These are phyloP conservation scores for Hypoxylon sp. DNA, from an alignment of 2,329 filamentous ascomycete species.

Conservation along the genomic window DNA sequence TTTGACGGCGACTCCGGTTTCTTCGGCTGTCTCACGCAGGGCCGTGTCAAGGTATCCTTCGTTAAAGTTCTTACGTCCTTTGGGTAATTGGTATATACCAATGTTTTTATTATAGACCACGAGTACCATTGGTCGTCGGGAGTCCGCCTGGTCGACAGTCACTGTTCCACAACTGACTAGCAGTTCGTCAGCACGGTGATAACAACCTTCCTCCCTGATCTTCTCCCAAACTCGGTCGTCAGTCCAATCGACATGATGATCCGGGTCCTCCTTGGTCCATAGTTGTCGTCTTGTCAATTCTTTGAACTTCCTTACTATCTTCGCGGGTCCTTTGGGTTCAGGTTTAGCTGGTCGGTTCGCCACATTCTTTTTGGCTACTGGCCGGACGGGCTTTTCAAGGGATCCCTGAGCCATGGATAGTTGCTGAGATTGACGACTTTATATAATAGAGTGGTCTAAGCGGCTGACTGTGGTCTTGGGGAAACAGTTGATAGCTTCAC, in stretches of 20 bases:
- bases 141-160: constrained; percentile 57
- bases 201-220: constrained; percentile 52
- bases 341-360: constrained; percentile 28
- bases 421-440: constrained; percentile 1
- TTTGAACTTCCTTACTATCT: constrained; percentile 42
- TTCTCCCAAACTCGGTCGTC: constrained; percentile 52
- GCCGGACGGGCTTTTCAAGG: constrained; percentile 37
- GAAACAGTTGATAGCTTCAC: constrained; percentile 10
- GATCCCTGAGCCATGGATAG: constrained; percentile 45
- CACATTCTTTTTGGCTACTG: constrained; percentile 36
- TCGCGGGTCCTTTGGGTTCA: constrained; percentile 33
- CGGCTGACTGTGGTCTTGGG: background rate
- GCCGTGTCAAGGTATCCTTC: constrained; percentile 61
- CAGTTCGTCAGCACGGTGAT: constrained; percentile 59
- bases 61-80: constrained; percentile 64
- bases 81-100: constrained; percentile 63
- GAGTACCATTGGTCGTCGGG: constrained; percentile 55
- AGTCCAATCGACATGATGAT: constrained; percentile 49
- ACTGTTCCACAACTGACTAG: constrained; percentile 65
- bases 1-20: constrained; percentile 61
- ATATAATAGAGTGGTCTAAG: constrained; percentile 11
- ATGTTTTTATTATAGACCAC: constrained; percentile 61
- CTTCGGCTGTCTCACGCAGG: constrained; percentile 64
- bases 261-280: constrained; percentile 45
- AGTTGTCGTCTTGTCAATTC: constrained; percentile 45